A percentile compares a stretch with the other conserved stretches of the same genome.
Conservation (phyloP, 2,329 filamentous ascomycete species). For the Colletotrichum camelliae region DNA sequence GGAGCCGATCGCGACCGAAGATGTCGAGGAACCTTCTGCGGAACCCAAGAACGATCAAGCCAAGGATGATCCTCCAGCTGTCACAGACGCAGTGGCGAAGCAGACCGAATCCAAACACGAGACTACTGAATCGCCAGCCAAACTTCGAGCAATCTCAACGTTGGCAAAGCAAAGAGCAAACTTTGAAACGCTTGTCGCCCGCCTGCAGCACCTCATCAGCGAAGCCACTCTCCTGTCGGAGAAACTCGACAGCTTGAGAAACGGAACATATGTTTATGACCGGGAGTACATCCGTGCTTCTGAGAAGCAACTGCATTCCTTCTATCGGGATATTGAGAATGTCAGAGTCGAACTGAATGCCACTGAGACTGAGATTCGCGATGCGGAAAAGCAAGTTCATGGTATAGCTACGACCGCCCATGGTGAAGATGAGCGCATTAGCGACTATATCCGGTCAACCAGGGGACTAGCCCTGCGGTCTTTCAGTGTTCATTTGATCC, state of each 20-base stretch:
- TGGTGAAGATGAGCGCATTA: slow-evolving; percentile 35
- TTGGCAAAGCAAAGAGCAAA: slow-evolving; percentile 36
- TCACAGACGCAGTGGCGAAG: neutral
- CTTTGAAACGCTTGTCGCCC: slow-evolving; percentile 36
- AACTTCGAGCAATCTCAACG: slow-evolving; percentile 18
- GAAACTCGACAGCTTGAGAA: slow-evolving; percentile 33
- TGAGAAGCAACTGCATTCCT: slow-evolving; percentile 32
- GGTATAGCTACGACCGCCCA: slow-evolving; percentile 20
- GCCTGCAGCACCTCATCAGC: slow-evolving; percentile 35
- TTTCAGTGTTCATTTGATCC: slow-evolving; percentile 63
- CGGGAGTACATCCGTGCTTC: slow-evolving; percentile 28
- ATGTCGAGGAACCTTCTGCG: slow-evolving; percentile 28
- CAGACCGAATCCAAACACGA: slow-evolving; percentile 17
- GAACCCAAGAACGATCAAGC: neutral
- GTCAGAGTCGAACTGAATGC: slow-evolving; percentile 39
- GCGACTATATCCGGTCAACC: slow-evolving; percentile 61
- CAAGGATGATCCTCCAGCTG: neutral
- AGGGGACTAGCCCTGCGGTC: slow-evolving; percentile 62
- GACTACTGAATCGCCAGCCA: neutral
- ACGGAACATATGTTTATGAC: neutral
- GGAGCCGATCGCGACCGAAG: neutral
- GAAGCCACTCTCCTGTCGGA: slow-evolving; percentile 32
- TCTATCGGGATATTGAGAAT: slow-evolving; percentile 36
- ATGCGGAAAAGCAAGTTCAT: slow-evolving; percentile 30
- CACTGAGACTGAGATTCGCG: slow-evolving; percentile 41